These are phyloP conservation scores for Sugiyamaella floridensis DNA, from an alignment of 805 yeast species.

Conservation along the genomic window DNA sequence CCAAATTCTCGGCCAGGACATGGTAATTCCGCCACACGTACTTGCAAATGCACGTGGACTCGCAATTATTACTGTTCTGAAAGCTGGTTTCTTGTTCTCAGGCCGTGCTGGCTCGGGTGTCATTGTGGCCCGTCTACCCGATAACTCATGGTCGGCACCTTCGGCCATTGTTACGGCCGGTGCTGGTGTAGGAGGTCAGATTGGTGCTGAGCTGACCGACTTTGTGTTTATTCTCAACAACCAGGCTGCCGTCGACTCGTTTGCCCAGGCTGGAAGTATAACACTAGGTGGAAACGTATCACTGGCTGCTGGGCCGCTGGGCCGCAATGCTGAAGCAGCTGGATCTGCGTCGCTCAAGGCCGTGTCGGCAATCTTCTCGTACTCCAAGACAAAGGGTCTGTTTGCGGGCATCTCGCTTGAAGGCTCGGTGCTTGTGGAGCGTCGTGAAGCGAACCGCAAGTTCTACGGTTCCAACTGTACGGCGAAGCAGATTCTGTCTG, in stretches of 20 bases:
- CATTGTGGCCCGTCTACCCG: conserved; percentile 86
- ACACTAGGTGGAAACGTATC: conserved; percentile 94
- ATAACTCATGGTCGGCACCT: conserved; percentile 97
- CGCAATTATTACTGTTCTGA: conserved; percentile 86
- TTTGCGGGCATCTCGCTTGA: conserved; percentile 97
- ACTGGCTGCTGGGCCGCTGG: conserved; percentile 95
- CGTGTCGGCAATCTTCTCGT: conserved; percentile 86
- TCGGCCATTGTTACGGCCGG: conserved; percentile 94
- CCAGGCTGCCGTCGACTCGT: conserved; percentile 82
- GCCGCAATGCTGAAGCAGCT: conserved; percentile 96
- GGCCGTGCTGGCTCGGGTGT: conserved; percentile 98
- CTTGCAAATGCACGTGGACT: conserved; percentile 87
- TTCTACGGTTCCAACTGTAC: conserved; percentile 86
- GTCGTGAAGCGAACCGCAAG: conserved; percentile 94
- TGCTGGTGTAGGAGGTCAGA: conserved; percentile 97
- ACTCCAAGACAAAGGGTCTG: conserved; percentile 92
- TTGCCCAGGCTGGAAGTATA: conserved; percentile 88
- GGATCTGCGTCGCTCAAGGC: conserved; percentile 84
- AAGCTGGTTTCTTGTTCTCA: conserved; percentile 92
- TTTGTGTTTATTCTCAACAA: conserved; percentile 89
- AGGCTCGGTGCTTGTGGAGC: conserved; percentile 93
- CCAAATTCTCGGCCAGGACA: conserved; percentile 82
- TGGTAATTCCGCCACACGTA: conserved; percentile 80
- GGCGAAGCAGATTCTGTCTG: conserved; percentile 76
- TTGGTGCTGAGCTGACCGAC: conserved; percentile 94